Base-by-base conservation (phyloP, 2,329 filamentous ascomycete species). In the Diaporthe ilicicola region DNA sequence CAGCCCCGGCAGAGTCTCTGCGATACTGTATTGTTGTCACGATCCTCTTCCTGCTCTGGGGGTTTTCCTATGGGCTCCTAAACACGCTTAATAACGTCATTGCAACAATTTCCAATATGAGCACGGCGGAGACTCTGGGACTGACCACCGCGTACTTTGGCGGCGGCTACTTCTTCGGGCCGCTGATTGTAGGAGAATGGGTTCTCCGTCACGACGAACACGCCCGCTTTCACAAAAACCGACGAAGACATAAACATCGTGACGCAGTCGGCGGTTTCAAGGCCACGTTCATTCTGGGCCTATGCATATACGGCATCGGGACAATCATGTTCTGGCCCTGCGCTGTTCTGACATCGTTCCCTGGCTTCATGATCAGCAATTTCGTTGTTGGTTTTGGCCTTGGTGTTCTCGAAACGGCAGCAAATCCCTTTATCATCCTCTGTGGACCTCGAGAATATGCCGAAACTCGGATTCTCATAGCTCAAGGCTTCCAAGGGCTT, bases 311-410 rank as follows among this genome's bases (percentile, higher is more conserved):
- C 78, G 92, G 91, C 1, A 85, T 89, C 6, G 92, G 92, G 1
- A 93, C 92, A n/a, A 89, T 95, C 74, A 94, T 94, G 82, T 95
- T 95, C 82, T 96, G 93, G 93, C 93, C 93, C 0, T 92, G 91
- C 1, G 92, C 91, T 9, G 89, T 95, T 12, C 87, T 94, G 71
- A 86, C 87, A 54, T 93, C 92, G 2, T 96, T 93, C 75, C 88
- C 90, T 19, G 94, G 94, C 2, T 96, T 95, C 81, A 90, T 94
- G 80, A 88, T 92, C 61, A 90, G 87, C 75, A 90, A 86, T 74
- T 90, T 95, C 76, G 90, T 95, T 34, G 92, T 94, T 67, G 93
- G 93, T 0, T 92, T 92, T 73, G 93, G 93, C 1, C 84, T 96
- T 1, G 90, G 90, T 1, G 90, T 94, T 0, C 87, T 96, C 29